Conservation (phyloP, 768 basidiomycete genomes). For the Pluteus cervinus region DNA sequence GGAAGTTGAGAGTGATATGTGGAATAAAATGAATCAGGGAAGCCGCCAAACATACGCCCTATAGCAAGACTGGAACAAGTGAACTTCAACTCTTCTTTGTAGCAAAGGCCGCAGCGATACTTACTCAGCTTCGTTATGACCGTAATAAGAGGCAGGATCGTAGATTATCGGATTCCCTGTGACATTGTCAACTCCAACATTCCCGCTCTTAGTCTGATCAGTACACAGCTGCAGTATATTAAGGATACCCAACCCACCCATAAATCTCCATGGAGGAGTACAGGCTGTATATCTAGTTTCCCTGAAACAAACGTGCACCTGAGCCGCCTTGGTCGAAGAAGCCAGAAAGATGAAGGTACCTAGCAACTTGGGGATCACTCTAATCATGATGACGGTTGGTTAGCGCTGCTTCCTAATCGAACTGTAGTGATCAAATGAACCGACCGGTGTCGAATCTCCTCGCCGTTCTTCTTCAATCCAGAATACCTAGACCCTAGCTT, state of each 20-base stretch:
- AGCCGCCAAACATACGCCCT: slow-evolving; percentile 75
- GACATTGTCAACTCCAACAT: slow-evolving; percentile 51
- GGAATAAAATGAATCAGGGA: slow-evolving; percentile 55
- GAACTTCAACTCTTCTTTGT: background rate
- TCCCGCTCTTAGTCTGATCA: slow-evolving; percentile 51
- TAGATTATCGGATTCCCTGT: slow-evolving; percentile 63
- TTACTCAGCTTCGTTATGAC: slow-evolving; percentile 81
- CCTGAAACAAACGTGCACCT: slow-evolving; percentile 23
- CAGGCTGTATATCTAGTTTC: slow-evolving; percentile 52
- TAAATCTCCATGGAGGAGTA: slow-evolving; percentile 72
- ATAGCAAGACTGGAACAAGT: slow-evolving; percentile 53
- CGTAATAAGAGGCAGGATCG: slow-evolving; percentile 75
- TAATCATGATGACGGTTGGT: too few relatives aligned
- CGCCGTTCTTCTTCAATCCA: slow-evolving; percentile 45
- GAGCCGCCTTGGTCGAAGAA: background rate
- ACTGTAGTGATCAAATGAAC: background rate
- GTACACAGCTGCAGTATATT: background rate
- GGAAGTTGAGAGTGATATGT: slow-evolving; percentile 60
- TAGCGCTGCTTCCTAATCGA: slow-evolving; percentile 1
- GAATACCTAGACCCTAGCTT: slow-evolving; percentile 40
- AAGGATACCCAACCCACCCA: slow-evolving; percentile 45
- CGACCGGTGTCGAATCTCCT: slow-evolving; percentile 33
- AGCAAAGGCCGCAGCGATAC: slow-evolving; percentile 12
- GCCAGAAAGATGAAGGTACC: slow-evolving; percentile 24
- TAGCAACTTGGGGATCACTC: slow-evolving; percentile 70